phyloP scores from a whole-genome alignment of 2,329 filamentous ascomycete genomes.

The Westerdykella sp. region DNA sequence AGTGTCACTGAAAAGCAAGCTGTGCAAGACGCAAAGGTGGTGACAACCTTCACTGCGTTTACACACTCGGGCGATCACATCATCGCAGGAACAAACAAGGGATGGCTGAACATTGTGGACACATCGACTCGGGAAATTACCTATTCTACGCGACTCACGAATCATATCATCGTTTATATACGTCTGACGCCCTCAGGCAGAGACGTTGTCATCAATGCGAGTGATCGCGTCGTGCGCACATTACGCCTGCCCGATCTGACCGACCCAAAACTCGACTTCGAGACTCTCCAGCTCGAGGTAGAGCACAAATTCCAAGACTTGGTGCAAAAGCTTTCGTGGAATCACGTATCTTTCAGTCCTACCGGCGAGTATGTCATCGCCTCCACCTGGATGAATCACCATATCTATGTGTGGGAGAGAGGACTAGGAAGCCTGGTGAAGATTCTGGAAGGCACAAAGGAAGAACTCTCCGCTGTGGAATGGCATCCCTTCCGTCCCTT shows the following conservation, averaged over 20 bases:
- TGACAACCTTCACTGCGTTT: conserved; percentile 89
- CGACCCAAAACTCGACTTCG: conserved; percentile 62
- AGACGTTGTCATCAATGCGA: conserved; percentile 85
- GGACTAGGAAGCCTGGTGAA: conserved; percentile 89
- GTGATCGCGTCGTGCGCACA: conserved; percentile 90
- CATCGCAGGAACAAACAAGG: conserved; percentile 87
- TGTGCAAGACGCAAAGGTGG: conserved; percentile 88
- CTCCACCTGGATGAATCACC: conserved; percentile 96
- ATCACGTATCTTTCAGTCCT: conserved; percentile 90
- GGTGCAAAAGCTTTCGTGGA: conserved; percentile 92
- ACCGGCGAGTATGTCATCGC: conserved; percentile 94
- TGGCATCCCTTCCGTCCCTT: conserved; percentile 90
- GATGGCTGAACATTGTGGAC: conserved; percentile 93
- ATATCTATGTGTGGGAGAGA: conserved; percentile 97
- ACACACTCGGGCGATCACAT: conserved; percentile 81
- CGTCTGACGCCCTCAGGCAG: conserved; percentile 78
- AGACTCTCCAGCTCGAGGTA: conserved; percentile 81
- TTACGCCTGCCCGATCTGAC: conserved; percentile 75
- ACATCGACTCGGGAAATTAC: conserved; percentile 73
- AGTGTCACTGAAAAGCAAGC: conserved; percentile 75
- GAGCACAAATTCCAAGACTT: conserved; percentile 99
- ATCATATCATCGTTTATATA: conserved; percentile 80
- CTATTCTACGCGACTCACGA: conserved; percentile 82
- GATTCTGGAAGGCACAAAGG: conserved; percentile 93
- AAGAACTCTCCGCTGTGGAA: conserved; percentile 93